A percentile compares a stretch with the other conserved stretches of the same genome.
These are phyloP conservation scores for Stipa capillata DNA, from an alignment of 176 grass and related monocot species.

Conservation along the genomic window DNA sequence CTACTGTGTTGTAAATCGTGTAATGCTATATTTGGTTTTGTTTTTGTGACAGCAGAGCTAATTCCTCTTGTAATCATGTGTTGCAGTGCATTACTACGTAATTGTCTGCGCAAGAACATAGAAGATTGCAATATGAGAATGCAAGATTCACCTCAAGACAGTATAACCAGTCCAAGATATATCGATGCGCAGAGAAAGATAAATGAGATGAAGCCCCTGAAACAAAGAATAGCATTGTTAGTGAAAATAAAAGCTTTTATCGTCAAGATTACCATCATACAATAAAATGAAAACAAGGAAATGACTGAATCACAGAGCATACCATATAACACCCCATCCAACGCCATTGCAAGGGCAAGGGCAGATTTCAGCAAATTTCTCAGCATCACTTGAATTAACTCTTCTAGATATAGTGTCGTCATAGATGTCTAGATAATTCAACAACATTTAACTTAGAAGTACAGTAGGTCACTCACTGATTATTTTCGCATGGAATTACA, in stretches of 20 bases:
- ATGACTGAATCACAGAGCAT: conserved; percentile 3
- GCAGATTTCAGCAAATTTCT: conserved; percentile 99
- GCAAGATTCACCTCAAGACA: conserved; percentile 70
- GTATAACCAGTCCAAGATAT: conserved; percentile 92
- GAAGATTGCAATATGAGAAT: neutral
- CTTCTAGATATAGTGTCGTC: conserved; percentile 96
- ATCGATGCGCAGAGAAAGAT: conserved; percentile 66
- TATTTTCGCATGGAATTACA: conserved; percentile 21
- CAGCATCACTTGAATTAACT: conserved; percentile 90
- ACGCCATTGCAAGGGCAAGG: conserved; percentile 87
- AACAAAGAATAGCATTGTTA: conserved; percentile 34
- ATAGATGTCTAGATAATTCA: conserved; percentile 68
- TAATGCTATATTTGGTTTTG: neutral
- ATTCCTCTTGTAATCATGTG: neutral
- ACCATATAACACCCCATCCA: conserved; percentile 96
- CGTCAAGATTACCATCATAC: neutral
- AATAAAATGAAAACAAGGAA: neutral
- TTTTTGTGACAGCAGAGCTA: neutral
- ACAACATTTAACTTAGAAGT: neutral
- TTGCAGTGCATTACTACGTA: neutral
- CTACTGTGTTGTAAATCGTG: neutral
- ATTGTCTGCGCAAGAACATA: neutral
- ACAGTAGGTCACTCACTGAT: neutral
- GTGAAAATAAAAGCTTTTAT: neutral
- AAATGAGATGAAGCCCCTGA: conserved; percentile 92